Evolutionary conservation across 2,329 filamentous ascomycete species (phyloP).

Genomic region (Talaromyces rugulosus): DNA sequence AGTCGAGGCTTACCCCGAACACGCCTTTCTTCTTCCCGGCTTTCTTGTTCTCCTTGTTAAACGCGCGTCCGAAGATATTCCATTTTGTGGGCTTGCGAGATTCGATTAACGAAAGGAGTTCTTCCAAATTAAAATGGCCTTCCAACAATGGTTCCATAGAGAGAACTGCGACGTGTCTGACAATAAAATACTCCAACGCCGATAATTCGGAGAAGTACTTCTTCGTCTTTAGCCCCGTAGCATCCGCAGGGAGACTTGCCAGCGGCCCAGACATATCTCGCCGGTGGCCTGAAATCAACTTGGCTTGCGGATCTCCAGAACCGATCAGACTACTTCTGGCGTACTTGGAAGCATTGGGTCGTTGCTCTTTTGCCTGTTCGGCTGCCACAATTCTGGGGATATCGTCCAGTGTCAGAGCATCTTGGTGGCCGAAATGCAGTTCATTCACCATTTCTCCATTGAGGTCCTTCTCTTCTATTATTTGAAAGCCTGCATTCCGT

Average conservation of each 20-base stretch:
- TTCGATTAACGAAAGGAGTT: constrained; percentile 88
- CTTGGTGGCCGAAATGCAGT: constrained; percentile 82
- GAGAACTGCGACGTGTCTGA: constrained; percentile 88
- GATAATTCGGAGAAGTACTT: constrained; percentile 96
- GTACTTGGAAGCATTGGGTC: constrained; percentile 73
- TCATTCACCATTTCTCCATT: constrained; percentile 68
- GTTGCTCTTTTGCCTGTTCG: constrained; percentile 88
- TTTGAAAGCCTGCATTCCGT: constrained; percentile 62
- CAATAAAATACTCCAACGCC: constrained; percentile 93
- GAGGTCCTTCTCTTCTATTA: constrained; percentile 72
- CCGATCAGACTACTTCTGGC: constrained; percentile 65
- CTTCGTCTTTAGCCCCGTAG: constrained; percentile 57
- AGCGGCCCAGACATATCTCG: constrained; percentile 59
- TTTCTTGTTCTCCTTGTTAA: constrained; percentile 72
- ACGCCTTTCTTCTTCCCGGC: constrained; percentile 85
- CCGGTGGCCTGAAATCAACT: constrained; percentile 65
- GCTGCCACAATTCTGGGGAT: constrained; percentile 94
- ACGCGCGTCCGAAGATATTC: constrained; percentile 96
- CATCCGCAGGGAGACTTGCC: constrained; percentile 46
- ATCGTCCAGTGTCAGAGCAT: constrained; percentile 90
- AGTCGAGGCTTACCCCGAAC: constrained; percentile 84
- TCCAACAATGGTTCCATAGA: constrained; percentile 92
- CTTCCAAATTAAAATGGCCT: constrained; percentile 86
- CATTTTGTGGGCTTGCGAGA: constrained; percentile 91
- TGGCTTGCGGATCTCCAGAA: constrained; percentile 57